Percentiles rank a stretch among this genome's conserved stretches.
Evolutionary conservation across 805 yeast species (phyloP).

Genomic region (Lipomyces sp.): DNA sequence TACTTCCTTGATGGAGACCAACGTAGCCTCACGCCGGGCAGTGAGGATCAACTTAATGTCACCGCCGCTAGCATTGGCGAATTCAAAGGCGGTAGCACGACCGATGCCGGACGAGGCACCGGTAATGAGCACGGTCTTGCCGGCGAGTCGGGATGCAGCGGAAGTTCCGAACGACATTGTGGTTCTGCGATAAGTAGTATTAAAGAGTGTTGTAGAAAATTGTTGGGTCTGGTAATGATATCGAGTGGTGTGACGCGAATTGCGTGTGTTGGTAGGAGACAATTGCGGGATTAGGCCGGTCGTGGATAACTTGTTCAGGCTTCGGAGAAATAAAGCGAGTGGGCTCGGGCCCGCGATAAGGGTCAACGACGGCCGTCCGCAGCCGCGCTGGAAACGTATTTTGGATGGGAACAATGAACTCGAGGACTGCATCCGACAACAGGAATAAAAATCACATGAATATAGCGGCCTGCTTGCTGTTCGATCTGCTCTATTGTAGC

Average conservation of each 20-base stretch:
- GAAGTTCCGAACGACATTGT: conserved; percentile 61
- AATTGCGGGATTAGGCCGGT: background rate
- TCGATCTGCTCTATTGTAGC: background rate
- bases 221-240: background rate
- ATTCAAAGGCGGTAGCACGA: conserved; percentile 84
- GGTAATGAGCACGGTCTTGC: conserved; percentile 80
- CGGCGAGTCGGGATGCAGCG: conserved; percentile 80
- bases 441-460: background rate
- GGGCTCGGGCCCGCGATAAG: background rate
- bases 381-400: background rate
- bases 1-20: conserved; percentile 51
- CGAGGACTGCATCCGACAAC: background rate
- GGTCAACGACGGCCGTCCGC: background rate
- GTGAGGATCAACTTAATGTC: conserved; percentile 70
- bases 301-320: background rate
- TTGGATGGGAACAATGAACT: background rate
- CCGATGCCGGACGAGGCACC: conserved; percentile 98
- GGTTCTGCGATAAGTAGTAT: background rate
- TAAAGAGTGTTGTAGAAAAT: background rate
- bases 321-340: background rate
- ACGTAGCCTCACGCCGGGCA: conserved; percentile 76
- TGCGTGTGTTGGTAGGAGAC: conserved; percentile 1
- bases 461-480: background rate
- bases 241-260: background rate
- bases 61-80: conserved; percentile 78